A percentile compares a stretch with the other conserved stretches of the same genome.
Evolutionary conservation across 371 early-diverging fungal species (phyloP).

Genomic region (Mucor lusitanicus): DNA sequence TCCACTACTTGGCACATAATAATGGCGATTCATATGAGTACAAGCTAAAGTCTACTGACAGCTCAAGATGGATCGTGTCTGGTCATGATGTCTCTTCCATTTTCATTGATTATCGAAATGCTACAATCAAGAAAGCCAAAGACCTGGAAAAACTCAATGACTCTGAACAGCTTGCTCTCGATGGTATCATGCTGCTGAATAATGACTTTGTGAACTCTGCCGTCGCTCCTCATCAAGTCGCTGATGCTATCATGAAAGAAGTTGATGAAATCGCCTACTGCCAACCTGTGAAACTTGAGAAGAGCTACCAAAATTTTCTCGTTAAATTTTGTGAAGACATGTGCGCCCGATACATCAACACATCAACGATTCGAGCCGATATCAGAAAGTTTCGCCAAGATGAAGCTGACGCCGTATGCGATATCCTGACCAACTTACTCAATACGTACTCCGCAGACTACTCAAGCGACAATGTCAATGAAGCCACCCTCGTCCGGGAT

Average conservation of each 20-base stretch:
- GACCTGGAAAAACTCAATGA: not conserved
- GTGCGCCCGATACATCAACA: not conserved
- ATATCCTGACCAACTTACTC: not conserved
- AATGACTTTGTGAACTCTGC: not conserved
- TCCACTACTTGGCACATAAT: not conserved
- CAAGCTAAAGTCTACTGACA: not conserved
- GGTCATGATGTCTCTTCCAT: not conserved
- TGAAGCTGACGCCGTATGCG: not conserved
- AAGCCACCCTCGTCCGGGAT: not conserved
- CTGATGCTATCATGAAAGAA: not conserved
- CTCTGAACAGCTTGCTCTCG: not conserved
- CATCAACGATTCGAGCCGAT: not conserved
- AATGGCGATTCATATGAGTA: not conserved
- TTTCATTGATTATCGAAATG: not conserved
- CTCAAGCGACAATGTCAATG: not conserved
- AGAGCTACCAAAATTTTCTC: not conserved
- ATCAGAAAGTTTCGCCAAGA: not conserved
- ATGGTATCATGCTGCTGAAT: not conserved
- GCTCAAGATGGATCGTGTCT: not conserved
- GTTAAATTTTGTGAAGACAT: not conserved
- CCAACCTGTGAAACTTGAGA: not conserved
- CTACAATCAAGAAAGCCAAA: not conserved
- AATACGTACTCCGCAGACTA: not conserved
- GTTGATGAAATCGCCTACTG: not conserved
- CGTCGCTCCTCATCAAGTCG: not conserved